phyloP scores from a whole-genome alignment of 441 rosid genomes.

The Melastoma candidum region DNA sequence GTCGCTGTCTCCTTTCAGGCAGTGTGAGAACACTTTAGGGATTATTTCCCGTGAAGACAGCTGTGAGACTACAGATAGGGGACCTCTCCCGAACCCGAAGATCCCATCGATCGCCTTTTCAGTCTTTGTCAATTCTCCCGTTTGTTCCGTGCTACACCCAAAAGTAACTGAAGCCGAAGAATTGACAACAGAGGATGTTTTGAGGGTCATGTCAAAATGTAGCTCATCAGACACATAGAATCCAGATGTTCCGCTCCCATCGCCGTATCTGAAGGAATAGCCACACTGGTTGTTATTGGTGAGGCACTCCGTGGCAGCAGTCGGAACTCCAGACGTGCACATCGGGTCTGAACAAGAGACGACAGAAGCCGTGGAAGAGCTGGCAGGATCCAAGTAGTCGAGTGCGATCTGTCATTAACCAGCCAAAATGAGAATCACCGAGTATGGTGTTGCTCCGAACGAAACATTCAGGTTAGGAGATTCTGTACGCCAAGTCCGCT shows the following conservation, averaged over 20 bases:
- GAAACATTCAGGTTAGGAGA: no score
- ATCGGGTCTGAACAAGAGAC: constrained; percentile 9
- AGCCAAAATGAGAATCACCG: neutral
- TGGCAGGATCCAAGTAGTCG: constrained; percentile 7
- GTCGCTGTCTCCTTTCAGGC: no score
- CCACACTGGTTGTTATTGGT: constrained; percentile 9
- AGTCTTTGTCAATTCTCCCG: no score
- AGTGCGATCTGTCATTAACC: constrained; percentile 7
- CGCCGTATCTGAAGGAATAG: constrained; percentile 10
- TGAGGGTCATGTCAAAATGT: neutral
- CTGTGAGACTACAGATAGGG: no score
- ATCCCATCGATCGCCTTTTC: no score
- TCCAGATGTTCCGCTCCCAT: constrained; percentile 12
- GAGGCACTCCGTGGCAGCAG: constrained; percentile 7
- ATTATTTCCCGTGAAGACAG: no score
- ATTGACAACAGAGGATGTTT: neutral
- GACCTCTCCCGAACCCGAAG: no score
- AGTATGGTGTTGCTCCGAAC: no score
- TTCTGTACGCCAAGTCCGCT: no score
- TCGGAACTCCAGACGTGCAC: constrained; percentile 6
- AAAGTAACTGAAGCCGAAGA: constrained; percentile 11
- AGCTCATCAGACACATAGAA: constrained; percentile 7
- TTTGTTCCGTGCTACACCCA: neutral
- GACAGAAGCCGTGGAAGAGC: constrained; percentile 14
- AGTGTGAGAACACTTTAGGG: no score